These are phyloP conservation scores for Mrakiaceae sp. DNA, from an alignment of 1,284 basidiomycete genomes.

Conservation along the genomic window DNA sequence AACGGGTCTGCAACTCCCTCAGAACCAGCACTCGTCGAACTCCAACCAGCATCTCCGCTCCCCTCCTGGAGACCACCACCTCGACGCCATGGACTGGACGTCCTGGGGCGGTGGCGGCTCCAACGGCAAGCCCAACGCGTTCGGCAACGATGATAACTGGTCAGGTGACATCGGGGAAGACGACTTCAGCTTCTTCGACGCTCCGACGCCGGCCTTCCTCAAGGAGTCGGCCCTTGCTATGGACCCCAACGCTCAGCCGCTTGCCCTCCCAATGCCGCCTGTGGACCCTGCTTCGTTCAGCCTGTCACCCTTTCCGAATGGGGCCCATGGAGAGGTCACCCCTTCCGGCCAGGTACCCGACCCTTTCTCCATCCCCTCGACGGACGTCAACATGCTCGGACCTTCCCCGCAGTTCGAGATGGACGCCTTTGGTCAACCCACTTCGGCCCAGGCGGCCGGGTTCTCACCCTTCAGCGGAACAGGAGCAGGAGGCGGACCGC, in stretches of 20 bases:
- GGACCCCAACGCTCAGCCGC: background rate
- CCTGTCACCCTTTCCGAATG: background rate
- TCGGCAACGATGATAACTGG: too few species aligned
- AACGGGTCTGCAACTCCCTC: too few species aligned
- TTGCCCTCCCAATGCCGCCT: background rate
- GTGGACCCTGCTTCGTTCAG: background rate
- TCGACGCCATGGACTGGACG: slow-evolving; percentile 5
- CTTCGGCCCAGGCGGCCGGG: background rate
- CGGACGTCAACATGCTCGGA: background rate
- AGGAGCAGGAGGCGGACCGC: too few species aligned
- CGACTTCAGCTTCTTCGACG: slow-evolving; percentile 14
- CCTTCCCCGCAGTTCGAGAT: background rate
- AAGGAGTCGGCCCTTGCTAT: too few species aligned
- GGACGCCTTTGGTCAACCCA: background rate
- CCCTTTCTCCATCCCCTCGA: background rate
- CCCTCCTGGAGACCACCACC: too few species aligned
- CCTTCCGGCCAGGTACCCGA: too few species aligned
- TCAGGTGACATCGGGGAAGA: slow-evolving; percentile 7
- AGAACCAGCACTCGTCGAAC: too few species aligned
- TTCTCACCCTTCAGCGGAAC: too few species aligned
- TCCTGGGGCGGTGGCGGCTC: too few species aligned
- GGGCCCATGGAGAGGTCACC: too few species aligned
- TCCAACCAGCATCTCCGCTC: too few species aligned
- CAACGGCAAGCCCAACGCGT: too few species aligned
- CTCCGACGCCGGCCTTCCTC: background rate